phyloP scores from a whole-genome alignment of 2,329 filamentous ascomycete species.

The Zymoseptoria tritici region DNA sequence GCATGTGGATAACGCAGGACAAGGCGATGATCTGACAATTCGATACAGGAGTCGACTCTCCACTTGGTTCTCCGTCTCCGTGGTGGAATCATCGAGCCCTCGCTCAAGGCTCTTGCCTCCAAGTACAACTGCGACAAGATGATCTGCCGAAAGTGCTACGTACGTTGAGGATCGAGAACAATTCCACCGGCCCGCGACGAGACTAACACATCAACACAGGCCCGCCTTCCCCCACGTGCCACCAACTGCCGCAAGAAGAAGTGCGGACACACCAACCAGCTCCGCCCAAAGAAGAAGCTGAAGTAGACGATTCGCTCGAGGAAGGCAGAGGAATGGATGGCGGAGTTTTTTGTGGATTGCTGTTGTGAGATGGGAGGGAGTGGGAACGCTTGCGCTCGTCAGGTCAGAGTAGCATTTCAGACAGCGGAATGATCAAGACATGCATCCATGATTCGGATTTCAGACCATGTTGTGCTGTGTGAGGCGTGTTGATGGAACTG shows the following conservation, averaged over 20 bases:
- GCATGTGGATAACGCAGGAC: background rate
- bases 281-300: slow-evolving; percentile 99
- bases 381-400: slow-evolving; percentile 3
- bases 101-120: slow-evolving; percentile 93
- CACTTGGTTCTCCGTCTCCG: slow-evolving; percentile 97
- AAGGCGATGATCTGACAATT: slow-evolving; percentile 10
- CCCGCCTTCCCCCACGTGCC: slow-evolving; percentile 90
- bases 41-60: slow-evolving; percentile 80
- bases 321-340: slow-evolving; percentile 6
- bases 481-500: too few relatives aligned
- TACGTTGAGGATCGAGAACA: slow-evolving; percentile 50
- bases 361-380: slow-evolving; percentile 5
- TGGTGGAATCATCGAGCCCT: slow-evolving; percentile 99
- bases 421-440: slow-evolving; percentile 2
- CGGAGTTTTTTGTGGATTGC: slow-evolving; percentile 4
- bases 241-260: slow-evolving; percentile 99
- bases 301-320: slow-evolving; percentile 51
- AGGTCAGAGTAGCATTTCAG: slow-evolving; percentile 1
- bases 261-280: slow-evolving; percentile 99
- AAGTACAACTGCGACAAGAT: slow-evolving; percentile 99
- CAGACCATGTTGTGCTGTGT: too few relatives aligned
- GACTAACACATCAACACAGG: slow-evolving; percentile 32
- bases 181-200: too few relatives aligned
- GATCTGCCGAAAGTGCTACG: slow-evolving; percentile 99
- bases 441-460: background rate